These are phyloP conservation scores for Prunus fruticosa DNA, from an alignment of 306 rosid species.

Conservation along the genomic window DNA sequence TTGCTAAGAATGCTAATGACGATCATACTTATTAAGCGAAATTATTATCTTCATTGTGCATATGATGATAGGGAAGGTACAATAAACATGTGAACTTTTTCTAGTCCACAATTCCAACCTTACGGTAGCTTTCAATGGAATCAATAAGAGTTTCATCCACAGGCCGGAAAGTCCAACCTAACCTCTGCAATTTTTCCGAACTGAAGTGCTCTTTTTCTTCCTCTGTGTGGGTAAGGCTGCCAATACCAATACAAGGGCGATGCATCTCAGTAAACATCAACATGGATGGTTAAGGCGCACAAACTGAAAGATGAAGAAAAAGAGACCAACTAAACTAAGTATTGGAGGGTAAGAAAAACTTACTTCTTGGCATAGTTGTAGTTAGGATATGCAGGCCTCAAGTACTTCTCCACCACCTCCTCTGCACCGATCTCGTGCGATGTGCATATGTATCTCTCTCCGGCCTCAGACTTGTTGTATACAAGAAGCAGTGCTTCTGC, in stretches of 20 bases:
- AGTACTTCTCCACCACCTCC: slow-evolving; percentile 34
- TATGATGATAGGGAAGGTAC: not conserved
- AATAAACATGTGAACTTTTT: not conserved
- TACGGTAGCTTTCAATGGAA: no score
- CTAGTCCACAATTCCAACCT: no score
- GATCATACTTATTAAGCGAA: not conserved
- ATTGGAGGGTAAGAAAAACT: slow-evolving; percentile 1
- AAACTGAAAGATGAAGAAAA: not conserved
- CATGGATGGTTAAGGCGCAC: no score
- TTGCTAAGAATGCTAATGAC: no score
- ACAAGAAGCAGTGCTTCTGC: slow-evolving; percentile 44
- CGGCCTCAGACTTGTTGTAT: slow-evolving; percentile 44
- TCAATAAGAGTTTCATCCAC: no score
- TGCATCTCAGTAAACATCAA: no score
- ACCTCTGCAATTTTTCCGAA: no score
- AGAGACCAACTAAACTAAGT: not conserved
- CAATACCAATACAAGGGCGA: no score
- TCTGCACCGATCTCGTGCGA: not conserved
- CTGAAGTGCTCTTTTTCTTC: not conserved
- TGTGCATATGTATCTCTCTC: slow-evolving; percentile 48
- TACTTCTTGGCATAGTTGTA: slow-evolving; percentile 46
- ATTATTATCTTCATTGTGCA: not conserved
- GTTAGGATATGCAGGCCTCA: slow-evolving; percentile 41
- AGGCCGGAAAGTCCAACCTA: no score
- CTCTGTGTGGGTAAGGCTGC: slow-evolving; percentile 1